phyloP scores from a whole-genome alignment of 192 early-diverging fungal genomes.

The Neocallimastix lanati region DNA sequence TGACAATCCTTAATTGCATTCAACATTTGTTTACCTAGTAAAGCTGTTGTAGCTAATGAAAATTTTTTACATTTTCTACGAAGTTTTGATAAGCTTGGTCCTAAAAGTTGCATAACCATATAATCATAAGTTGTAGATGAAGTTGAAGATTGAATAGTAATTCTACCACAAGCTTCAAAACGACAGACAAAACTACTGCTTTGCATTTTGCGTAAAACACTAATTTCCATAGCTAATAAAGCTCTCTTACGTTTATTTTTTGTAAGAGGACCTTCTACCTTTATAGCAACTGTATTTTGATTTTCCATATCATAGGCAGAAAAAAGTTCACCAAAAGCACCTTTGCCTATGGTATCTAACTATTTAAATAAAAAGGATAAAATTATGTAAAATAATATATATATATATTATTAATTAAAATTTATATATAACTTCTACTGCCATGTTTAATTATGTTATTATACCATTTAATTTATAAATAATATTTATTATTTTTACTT shows the following conservation, averaged over 20 bases:
- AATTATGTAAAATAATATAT: no score
- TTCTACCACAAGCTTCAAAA: conserved; percentile 17
- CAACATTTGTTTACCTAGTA: conserved; percentile 28
- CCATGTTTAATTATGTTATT: no score
- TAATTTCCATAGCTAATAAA: conserved; percentile 28
- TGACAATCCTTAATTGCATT: conserved; percentile 22
- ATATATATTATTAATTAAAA: no score
- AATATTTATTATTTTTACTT: no score
- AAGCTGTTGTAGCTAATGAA: conserved; percentile 13
- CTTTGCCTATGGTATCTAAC: conserved; percentile 11
- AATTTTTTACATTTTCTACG: conserved; percentile 14
- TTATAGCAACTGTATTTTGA: conserved; percentile 21
- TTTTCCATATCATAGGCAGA: conserved; percentile 16
- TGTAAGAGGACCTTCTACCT: conserved; percentile 21
- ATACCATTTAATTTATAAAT: no score
- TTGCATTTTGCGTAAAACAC: conserved; percentile 15
- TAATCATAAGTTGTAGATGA: conserved; percentile 17
- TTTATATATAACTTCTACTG: no score
- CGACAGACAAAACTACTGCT: conserved; percentile 12
- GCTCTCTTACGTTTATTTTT: conserved; percentile 13
- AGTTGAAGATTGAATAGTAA: conserved; percentile 8
- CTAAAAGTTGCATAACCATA: conserved; percentile 35
- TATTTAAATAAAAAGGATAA: neutral
- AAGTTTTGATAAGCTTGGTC: conserved; percentile 29
- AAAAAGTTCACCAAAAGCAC: conserved; percentile 35